Evolutionary conservation across 2,329 filamentous ascomycete species (phyloP).

Genomic region (Verticillium albo-atrum): DNA sequence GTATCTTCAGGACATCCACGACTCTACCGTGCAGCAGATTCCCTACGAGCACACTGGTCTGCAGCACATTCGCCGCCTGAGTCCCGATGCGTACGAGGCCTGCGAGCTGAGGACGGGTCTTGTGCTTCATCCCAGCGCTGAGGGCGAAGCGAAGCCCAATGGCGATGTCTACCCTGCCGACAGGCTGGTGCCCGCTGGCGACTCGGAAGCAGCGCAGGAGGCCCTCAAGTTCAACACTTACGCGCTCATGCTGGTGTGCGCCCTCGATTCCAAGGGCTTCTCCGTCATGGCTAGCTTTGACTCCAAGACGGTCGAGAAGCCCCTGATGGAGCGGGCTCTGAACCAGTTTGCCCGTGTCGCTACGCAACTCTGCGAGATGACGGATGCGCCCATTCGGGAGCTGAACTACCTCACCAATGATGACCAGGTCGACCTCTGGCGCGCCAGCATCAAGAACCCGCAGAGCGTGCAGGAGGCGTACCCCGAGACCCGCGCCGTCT

Average conservation of each 20-base stretch:
- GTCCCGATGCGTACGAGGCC: slow-evolving; percentile 48
- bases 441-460: slow-evolving; percentile 18
- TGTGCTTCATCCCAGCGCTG: slow-evolving; percentile 45
- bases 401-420: slow-evolving; percentile 27
- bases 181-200: slow-evolving; percentile 49
- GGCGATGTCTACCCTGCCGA: slow-evolving; percentile 35
- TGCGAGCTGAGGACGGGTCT: slow-evolving; percentile 53
- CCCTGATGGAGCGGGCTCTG: slow-evolving; percentile 49
- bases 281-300: slow-evolving; percentile 62
- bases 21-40: slow-evolving; percentile 51
- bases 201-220: slow-evolving; percentile 53
- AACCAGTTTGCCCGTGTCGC: slow-evolving; percentile 47
- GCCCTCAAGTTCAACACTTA: slow-evolving; percentile 57
- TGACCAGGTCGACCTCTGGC: slow-evolving; percentile 27
- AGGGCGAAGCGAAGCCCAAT: slow-evolving; percentile 14
- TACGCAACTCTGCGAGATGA: slow-evolving; percentile 39
- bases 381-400: slow-evolving; percentile 24
- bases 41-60: slow-evolving; percentile 61
- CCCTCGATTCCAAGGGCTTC: slow-evolving; percentile 50
- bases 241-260: slow-evolving; percentile 62
- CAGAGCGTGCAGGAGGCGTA: slow-evolving; percentile 18
- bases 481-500: slow-evolving; percentile 23
- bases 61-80: slow-evolving; percentile 54
- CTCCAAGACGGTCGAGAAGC: slow-evolving; percentile 48
- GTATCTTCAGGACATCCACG: slow-evolving; percentile 53